Evolutionary conservation across 768 basidiomycete genomes (phyloP).

Genomic region (Boletales sp.): DNA sequence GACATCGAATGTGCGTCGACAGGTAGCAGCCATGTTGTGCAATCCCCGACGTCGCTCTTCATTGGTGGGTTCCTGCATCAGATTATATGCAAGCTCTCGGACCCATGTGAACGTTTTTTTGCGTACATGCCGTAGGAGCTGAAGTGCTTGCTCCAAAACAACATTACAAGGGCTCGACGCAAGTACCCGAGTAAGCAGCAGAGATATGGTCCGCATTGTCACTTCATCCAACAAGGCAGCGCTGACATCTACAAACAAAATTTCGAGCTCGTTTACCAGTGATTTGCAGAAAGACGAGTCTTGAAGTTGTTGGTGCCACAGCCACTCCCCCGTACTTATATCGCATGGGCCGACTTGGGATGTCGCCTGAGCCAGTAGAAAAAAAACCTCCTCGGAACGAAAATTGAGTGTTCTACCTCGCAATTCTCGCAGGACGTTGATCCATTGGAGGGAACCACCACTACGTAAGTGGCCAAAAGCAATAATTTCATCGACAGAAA

Average conservation of each 20-base stretch:
- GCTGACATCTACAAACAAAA: slow-evolving; percentile 30
- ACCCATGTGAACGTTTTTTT: too few relatives aligned
- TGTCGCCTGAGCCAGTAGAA: slow-evolving; percentile 37
- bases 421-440: slow-evolving; percentile 43
- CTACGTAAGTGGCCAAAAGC: slow-evolving; percentile 40
- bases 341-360: slow-evolving; percentile 35
- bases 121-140: too few relatives aligned
- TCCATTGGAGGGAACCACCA: slow-evolving; percentile 42
- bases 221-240: slow-evolving; percentile 36
- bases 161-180: slow-evolving; percentile 12
- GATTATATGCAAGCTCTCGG: slow-evolving; percentile 18
- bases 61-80: slow-evolving; percentile 1
- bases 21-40: slow-evolving; percentile 34
- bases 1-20: slow-evolving; percentile 26
- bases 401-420: slow-evolving; percentile 34
- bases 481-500: slow-evolving; percentile 40
- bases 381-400: slow-evolving; percentile 34
- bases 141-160: background rate
- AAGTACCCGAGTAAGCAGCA: slow-evolving; percentile 33
- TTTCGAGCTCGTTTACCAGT: slow-evolving; percentile 31
- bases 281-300: slow-evolving; percentile 28
- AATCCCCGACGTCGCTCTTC: slow-evolving; percentile 12
- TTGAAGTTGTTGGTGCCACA: slow-evolving; percentile 39
- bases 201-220: slow-evolving; percentile 27
- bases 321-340: slow-evolving; percentile 10